A percentile compares a stretch with the other conserved stretches of the same genome.
phyloP scores from a whole-genome alignment of 164 flowering plant species.

The Brasenia schreberi region DNA sequence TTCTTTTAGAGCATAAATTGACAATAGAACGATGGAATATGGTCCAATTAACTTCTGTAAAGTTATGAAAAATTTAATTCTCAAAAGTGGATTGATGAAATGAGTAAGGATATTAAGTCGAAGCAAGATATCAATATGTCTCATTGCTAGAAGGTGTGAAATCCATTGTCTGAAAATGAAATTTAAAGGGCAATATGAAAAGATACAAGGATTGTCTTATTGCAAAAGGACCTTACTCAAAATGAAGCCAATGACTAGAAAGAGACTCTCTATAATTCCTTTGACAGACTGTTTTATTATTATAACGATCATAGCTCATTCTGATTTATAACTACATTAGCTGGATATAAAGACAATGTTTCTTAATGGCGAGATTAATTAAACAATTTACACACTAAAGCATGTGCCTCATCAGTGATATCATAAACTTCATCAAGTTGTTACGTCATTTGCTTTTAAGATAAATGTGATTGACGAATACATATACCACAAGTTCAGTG shows the following conservation, averaged over 20 bases:
- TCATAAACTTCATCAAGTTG: slow-evolving; percentile 4
- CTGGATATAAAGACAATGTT: slow-evolving; percentile 2
- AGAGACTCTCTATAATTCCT: neutral
- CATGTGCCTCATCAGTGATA: slow-evolving; percentile 2
- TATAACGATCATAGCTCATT: neutral
- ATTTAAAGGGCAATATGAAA: no score
- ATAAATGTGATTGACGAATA: slow-evolving; percentile 2
- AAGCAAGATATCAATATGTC: no score
- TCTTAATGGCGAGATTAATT: slow-evolving; percentile 3
- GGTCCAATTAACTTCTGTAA: no score
- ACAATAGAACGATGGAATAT: no score
- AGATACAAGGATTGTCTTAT: no score
- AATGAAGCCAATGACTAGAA: neutral
- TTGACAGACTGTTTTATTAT: neutral
- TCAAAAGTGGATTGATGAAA: no score
- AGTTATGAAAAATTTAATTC: no score
- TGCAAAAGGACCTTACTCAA: no score
- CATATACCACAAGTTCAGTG: slow-evolving; percentile 6
- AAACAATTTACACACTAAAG: slow-evolving; percentile 3
- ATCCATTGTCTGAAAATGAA: no score
- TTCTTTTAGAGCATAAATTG: no score
- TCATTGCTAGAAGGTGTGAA: no score
- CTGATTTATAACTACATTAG: neutral
- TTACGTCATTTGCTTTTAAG: slow-evolving; percentile 4
- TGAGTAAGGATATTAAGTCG: no score